Conservation (phyloP, 2,329 filamentous ascomycete genomes). For the Pseudopithomyces maydicus region DNA sequence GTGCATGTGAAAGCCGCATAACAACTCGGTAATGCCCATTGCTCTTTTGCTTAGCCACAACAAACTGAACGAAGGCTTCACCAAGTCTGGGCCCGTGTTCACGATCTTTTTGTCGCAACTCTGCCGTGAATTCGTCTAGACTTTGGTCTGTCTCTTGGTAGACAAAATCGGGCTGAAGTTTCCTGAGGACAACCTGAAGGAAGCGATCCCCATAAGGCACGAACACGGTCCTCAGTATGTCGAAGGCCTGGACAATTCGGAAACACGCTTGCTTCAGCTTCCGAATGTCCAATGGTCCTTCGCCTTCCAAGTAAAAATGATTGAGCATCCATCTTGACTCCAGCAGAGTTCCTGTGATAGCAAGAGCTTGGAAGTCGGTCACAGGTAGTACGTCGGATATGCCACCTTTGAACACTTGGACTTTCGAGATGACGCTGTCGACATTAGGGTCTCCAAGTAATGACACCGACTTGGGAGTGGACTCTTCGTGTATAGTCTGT, state of each 20-base stretch:
- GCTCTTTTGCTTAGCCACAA: conserved; percentile 38
- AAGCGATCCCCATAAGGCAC: conserved; percentile 40
- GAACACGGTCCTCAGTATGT: conserved; percentile 43
- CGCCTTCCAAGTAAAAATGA: conserved; percentile 40
- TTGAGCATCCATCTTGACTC: conserved; percentile 44
- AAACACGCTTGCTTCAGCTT: conserved; percentile 38
- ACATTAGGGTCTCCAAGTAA: conserved; percentile 40
- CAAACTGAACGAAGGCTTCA: conserved; percentile 38
- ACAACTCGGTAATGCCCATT: conserved; percentile 35
- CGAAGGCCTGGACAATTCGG: conserved; percentile 38
- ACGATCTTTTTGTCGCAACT: conserved; percentile 34
- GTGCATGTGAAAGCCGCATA: conserved; percentile 41
- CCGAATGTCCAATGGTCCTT: conserved; percentile 35
- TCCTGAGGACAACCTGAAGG: conserved; percentile 38
- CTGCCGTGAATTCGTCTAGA: conserved; percentile 33
- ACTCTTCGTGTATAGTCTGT: conserved; percentile 35
- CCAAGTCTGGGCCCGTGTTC: conserved; percentile 36
- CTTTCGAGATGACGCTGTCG: conserved; percentile 42
- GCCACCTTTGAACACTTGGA: conserved; percentile 42
- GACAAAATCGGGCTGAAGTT: conserved; percentile 38
- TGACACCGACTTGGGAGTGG: conserved; percentile 29
- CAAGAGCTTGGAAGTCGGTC: conserved; percentile 41
- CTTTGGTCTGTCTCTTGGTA: conserved; percentile 36
- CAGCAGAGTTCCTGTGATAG: conserved; percentile 39
- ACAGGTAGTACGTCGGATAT: conserved; percentile 41